Percentiles rank a stretch among this genome's conserved stretches.
These are phyloP conservation scores for Begonia fuchsioides DNA, from an alignment of 306 rosid genomes.

Conservation along the genomic window DNA sequence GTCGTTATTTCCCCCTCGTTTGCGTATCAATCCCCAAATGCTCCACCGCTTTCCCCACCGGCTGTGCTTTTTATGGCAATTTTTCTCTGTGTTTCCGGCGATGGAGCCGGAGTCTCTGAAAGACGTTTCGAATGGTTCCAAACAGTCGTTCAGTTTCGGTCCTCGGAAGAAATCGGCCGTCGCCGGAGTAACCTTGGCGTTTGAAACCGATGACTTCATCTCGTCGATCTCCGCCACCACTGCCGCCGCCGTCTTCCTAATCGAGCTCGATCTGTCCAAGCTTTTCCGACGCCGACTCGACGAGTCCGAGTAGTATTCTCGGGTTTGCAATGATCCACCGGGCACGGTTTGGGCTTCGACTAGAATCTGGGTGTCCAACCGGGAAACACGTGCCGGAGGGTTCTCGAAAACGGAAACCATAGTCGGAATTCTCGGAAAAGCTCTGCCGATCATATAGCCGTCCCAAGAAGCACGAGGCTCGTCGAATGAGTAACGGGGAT, in stretches of 20 bases:
- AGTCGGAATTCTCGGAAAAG: slow-evolving; percentile 70
- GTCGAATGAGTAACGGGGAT: slow-evolving; percentile 72
- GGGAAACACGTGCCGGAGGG: slow-evolving; percentile 34
- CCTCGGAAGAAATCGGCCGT: slow-evolving; percentile 37
- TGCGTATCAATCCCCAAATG: slow-evolving; percentile 73
- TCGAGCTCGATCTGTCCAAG: slow-evolving; percentile 80
- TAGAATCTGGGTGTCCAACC: slow-evolving; percentile 65
- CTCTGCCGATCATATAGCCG: slow-evolving; percentile 54
- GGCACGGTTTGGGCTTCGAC: slow-evolving; percentile 61
- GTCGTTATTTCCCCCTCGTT: slow-evolving; percentile 45
- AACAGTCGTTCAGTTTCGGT: slow-evolving; percentile 54
- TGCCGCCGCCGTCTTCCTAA: slow-evolving; percentile 77
- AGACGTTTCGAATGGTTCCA: slow-evolving; percentile 44
- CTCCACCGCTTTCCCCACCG: slow-evolving; percentile 86
- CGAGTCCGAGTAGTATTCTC: slow-evolving; percentile 71
- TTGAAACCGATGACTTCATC: slow-evolving; percentile 44
- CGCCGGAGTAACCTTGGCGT: slow-evolving; percentile 59
- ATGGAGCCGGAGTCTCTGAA: slow-evolving; percentile 37
- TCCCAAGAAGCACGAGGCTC: slow-evolving; percentile 99
- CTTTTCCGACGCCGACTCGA: slow-evolving; percentile 73
- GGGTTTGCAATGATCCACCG: slow-evolving; percentile 76
- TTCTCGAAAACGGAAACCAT: slow-evolving; percentile 91
- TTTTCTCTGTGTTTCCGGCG: slow-evolving; percentile 35
- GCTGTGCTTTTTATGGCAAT: slow-evolving; percentile 39
- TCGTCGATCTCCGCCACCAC: slow-evolving; percentile 95